Conservation (phyloP, 345 rosid species). For the Sonneratia caseolaris region DNA sequence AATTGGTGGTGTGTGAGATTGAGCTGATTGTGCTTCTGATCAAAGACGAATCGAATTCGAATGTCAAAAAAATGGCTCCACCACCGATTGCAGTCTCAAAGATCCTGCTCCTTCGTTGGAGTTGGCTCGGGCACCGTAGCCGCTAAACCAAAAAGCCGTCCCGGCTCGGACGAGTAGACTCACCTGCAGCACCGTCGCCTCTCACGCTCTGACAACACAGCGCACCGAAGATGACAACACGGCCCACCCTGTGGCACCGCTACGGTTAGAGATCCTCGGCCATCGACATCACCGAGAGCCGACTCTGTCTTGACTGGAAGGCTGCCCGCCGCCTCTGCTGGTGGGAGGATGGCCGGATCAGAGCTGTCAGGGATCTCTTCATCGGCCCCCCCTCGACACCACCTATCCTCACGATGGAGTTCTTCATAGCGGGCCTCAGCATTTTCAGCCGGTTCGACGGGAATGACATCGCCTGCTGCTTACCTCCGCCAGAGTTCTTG, state of each 20-base stretch:
- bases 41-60: neutral
- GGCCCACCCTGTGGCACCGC: too few relatives aligned
- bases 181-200: neutral
- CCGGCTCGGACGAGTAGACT: neutral
- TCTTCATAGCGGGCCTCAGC: slow-evolving; percentile 84
- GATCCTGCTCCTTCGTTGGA: neutral
- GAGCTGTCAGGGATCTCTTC: slow-evolving; percentile 37
- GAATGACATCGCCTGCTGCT: slow-evolving; percentile 19
- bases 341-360: slow-evolving; percentile 80
- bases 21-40: neutral
- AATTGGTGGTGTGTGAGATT: neutral
- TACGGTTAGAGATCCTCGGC: slow-evolving; percentile 23
- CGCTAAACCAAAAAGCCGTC: neutral
- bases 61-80: neutral
- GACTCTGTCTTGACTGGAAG: slow-evolving; percentile 59
- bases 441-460: slow-evolving; percentile 53
- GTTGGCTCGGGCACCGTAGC: neutral
- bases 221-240: neutral
- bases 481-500: slow-evolving; percentile 30
- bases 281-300: slow-evolving; percentile 57
- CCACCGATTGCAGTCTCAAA: neutral
- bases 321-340: slow-evolving; percentile 55
- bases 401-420: slow-evolving; percentile 79
- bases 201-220: too few relatives aligned
- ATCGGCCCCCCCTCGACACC: slow-evolving; percentile 92